A percentile compares a stretch with the other conserved stretches of the same genome.
phyloP scores from a whole-genome alignment of 176 grass and related monocot species.

The Tillandsia leiboldiana region DNA sequence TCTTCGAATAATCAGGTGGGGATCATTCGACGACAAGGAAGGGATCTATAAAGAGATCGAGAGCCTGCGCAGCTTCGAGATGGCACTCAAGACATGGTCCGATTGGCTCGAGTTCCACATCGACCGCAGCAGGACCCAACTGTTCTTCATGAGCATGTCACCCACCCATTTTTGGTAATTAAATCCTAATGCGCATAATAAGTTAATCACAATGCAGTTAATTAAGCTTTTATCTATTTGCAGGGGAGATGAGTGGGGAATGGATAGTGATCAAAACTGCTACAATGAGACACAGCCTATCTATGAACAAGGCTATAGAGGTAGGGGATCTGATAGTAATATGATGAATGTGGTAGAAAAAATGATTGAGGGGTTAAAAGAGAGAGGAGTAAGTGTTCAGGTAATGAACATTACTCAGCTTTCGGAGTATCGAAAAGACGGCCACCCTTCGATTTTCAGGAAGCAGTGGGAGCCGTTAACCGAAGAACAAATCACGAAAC shows the following conservation, averaged over 20 bases:
- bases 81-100: conserved; percentile 47
- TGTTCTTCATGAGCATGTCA: conserved; percentile 86
- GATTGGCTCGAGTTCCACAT: conserved; percentile 75
- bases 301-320: conserved; percentile 17
- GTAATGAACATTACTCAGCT: conserved; percentile 66
- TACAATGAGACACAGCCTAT: conserved; percentile 61
- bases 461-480: conserved; percentile 51
- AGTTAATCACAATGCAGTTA: not conserved
- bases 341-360: conserved; percentile 45
- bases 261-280: conserved; percentile 30
- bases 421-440: conserved; percentile 72
- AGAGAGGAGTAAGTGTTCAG: conserved; percentile 43
- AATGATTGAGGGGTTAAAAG: conserved; percentile 24
- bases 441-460: conserved; percentile 67
- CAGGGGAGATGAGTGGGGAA: conserved; percentile 18
- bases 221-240: not conserved
- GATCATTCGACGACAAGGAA: conserved; percentile 31
- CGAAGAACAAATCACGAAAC: conserved; percentile 32
- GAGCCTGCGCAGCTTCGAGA: conserved; percentile 51
- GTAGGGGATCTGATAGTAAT: conserved; percentile 24
- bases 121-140: conserved; percentile 26
- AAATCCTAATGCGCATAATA: not conserved
- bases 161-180: conserved; percentile 48
- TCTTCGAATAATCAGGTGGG: conserved; percentile 26
- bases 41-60: conserved; percentile 44